Evolutionary conservation across 176 grass and related monocot species (phyloP), one percentile per base, ranked within the genome.

Genomic region (Alloteropsis semialata): DNA sequence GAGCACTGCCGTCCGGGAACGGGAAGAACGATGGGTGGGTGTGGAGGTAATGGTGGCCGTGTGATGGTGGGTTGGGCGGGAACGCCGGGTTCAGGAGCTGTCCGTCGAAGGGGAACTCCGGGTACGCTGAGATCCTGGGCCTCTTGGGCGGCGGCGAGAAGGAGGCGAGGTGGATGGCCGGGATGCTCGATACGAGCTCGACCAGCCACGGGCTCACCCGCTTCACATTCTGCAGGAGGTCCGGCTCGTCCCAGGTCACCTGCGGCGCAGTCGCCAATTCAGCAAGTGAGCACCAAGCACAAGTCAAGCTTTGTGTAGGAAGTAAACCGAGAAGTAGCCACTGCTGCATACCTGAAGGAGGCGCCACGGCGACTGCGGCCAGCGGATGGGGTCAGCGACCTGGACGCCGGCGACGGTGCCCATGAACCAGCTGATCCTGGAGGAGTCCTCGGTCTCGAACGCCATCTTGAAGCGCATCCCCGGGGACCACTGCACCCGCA

Each of bases 401-500:
- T 95, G 86, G 75, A 93, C 90, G 41, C 86, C 88, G 84, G 92
- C 86, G 70, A 98, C 76, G 37, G 90, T 91, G 46, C 95, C 95
- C 95, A 93, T 95, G 86, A 98, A 98, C 95, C 95, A 98, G 86
- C 92, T 98, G 53, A 98, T 95, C 53, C 90, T 72, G 22, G 95
- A 98, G n/a, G 88, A 98, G 41, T 98, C 95, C 83, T 98, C 92
- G 6, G 95, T 98, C 86, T 98, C 95, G 71, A 95, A 98, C 25
- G 92, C 90, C 95, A 98, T 98, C 80, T 98, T 98, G 78, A 98
- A 98, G 78, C 95, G 87, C 92, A 98, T 95, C 73, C 95, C 95
- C 0, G 90, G 90, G 45, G 81, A 85, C 95, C 95, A 98, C 30
- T 89, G 88, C 6, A 93, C 84, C 65, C 88, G 84, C 92, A 86